Conservation (phyloP, 2,329 filamentous ascomycete genomes). For the Aspergillus texensis region DNA sequence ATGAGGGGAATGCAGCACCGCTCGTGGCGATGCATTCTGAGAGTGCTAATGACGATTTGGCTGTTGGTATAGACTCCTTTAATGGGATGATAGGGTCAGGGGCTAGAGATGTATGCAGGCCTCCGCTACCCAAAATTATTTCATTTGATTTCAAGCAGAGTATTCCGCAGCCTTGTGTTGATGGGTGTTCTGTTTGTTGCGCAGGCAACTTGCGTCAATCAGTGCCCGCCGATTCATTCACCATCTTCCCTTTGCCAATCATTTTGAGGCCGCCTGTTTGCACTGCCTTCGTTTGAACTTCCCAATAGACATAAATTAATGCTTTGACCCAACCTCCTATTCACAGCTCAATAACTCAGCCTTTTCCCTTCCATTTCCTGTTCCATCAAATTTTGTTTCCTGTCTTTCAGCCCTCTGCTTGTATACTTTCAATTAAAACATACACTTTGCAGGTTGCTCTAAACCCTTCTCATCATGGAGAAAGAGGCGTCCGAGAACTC, state of each 20-base stretch:
- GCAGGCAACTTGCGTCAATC: not conserved
- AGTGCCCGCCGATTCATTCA: not conserved
- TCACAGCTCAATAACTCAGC: not conserved
- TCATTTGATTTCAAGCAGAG: not conserved
- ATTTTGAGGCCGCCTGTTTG: not conserved
- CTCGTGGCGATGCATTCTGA: not conserved
- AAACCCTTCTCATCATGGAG: not conserved
- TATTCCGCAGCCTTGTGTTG: not conserved
- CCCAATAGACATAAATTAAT: not conserved
- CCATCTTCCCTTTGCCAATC: not conserved
- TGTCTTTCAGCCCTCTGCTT: not conserved
- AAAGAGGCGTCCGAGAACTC: not conserved
- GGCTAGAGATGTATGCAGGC: not conserved
- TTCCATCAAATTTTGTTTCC: not conserved
- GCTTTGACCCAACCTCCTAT: not conserved
- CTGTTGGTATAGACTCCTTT: not conserved
- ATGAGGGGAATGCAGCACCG: not conserved
- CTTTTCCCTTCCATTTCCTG: too few species aligned
- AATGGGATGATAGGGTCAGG: not conserved
- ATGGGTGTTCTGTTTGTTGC: not conserved
- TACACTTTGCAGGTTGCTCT: not conserved
- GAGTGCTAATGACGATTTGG: not conserved
- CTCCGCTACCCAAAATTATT: too few species aligned
- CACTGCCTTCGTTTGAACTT: not conserved
- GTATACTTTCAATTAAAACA: not conserved